These are phyloP conservation scores for Pythium vanterpoolii DNA, from an alignment of 352 stramenopile species.

Conservation along the genomic window DNA sequence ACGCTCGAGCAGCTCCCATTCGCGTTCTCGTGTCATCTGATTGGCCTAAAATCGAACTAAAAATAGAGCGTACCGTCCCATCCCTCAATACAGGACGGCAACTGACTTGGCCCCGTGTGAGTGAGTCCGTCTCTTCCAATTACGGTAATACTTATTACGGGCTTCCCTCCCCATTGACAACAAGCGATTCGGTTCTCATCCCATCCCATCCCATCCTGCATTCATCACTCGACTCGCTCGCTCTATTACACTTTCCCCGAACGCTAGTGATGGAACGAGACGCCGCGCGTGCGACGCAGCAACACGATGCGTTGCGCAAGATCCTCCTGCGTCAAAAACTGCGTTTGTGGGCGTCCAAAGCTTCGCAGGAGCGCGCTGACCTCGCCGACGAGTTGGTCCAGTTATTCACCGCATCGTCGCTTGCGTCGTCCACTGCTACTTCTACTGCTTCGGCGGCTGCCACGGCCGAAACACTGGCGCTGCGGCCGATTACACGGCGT, in stretches of 20 bases:
- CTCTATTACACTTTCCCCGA: neutral
- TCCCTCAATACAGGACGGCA: slow-evolving; percentile 6
- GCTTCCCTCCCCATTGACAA: neutral
- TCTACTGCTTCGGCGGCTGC: neutral
- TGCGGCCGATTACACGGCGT: slow-evolving; percentile 58
- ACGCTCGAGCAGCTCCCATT: neutral
- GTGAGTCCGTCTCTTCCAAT: slow-evolving; percentile 14
- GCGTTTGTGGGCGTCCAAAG: slow-evolving; percentile 57
- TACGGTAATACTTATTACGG: too few species aligned
- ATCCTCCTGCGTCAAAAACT: slow-evolving; percentile 46
- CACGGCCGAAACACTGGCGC: slow-evolving; percentile 17
- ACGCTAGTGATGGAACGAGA: slow-evolving; percentile 9
- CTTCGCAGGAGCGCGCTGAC: slow-evolving; percentile 45
- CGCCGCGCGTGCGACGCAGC: neutral
- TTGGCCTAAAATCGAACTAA: neutral
- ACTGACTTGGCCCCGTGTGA: neutral
- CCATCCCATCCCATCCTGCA: neutral
- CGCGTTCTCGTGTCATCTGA: neutral
- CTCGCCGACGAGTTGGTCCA: slow-evolving; percentile 54
- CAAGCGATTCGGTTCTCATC: neutral
- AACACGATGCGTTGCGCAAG: slow-evolving; percentile 32
- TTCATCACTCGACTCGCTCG: too few species aligned
- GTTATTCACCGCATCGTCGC: slow-evolving; percentile 50
- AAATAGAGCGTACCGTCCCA: neutral
- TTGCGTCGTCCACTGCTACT: slow-evolving; percentile 7